Percentiles rank a stretch among this genome's conserved stretches.
These are phyloP conservation scores for Cymbopogon flexuosus DNA, from an alignment of 202 grass and related monocot species.

Conservation along the genomic window DNA sequence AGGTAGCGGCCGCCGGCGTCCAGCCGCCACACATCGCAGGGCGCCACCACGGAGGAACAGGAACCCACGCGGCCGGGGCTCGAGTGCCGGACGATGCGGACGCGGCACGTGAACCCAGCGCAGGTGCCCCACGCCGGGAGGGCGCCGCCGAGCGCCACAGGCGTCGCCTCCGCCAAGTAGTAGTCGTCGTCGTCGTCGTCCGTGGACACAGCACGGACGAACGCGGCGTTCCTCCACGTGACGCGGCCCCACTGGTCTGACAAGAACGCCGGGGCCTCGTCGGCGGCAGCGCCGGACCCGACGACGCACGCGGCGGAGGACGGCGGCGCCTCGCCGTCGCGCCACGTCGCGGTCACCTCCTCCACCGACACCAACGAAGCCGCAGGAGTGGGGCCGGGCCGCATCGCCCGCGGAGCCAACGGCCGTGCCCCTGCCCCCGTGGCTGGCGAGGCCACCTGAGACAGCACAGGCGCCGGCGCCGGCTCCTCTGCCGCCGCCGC, in stretches of 20 bases:
- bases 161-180: neutral
- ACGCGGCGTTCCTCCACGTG: slow-evolving; percentile 59
- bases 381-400: neutral
- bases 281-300: neutral
- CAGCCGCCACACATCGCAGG: slow-evolving; percentile 83
- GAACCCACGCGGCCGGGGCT: neutral
- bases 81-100: slow-evolving; percentile 38
- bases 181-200: neutral
- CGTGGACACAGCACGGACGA: slow-evolving; percentile 23
- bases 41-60: slow-evolving; percentile 57
- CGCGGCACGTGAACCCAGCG: slow-evolving; percentile 65
- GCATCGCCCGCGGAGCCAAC: neutral
- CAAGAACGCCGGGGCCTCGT: slow-evolving; percentile 39
- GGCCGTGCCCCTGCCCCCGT: neutral
- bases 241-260: slow-evolving; percentile 71
- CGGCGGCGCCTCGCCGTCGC: slow-evolving; percentile 27
- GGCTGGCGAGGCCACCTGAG: neutral
- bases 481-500: neutral
- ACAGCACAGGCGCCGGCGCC: neutral
- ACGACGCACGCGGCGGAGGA: neutral
- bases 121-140: slow-evolving; percentile 58
- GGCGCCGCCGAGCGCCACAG: slow-evolving; percentile 26
- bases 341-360: slow-evolving; percentile 48
- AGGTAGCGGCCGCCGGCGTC: slow-evolving; percentile 49
- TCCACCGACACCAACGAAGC: slow-evolving; percentile 50